Base-by-base conservation (phyloP, 495 filamentous ascomycete genomes). In the Hypomontagnella submonticulosa region DNA sequence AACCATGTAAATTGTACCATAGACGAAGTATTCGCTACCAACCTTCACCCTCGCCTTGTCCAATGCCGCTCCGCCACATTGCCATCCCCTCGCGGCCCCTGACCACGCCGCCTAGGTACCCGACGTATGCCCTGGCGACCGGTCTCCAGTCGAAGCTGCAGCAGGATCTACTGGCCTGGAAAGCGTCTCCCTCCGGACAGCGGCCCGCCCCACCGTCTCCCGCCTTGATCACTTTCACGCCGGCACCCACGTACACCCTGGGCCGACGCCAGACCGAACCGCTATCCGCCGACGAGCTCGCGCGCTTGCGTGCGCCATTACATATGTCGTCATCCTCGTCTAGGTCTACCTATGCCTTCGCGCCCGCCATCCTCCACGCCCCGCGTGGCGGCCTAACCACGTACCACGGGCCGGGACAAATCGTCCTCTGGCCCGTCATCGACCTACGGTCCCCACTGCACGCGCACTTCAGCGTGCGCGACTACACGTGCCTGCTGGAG, bases 341-440 rank as follows among this genome's bases (percentile, higher is more conserved):
- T 1, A n/a, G 10, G 32, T 11, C 49, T 4, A 20, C 16, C 57
- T 41, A 16, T 40, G 49, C 64, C 32, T 72, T 74, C 36, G 52
- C 73, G 12, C 90, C 92, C 15, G 84, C 87, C 15, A 83, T 96
- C 67, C 73, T 85, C 37, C 81, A 87, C 53, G 88, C 92, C 4
- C 84, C 88, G 6, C 88, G 95, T 43, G 95, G 95, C 64, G 95
- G 95, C 0, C 90, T 95, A 58, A 93, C 90, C 0, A 98, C 95
- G 4, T 99, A 96, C 80, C 95, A 99, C 72, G 95, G 95, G 0
- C 95, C 95, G 0, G 95, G 95, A 0, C 95, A 99, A 73, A 77
- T 94, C 60, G 91, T 97, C 19, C 88, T 92, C 10, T 99, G 96
- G 75, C 91, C 94, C 11, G 86, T 98, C 37, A 76, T 95, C 16